Evolutionary conservation across 2,329 filamentous ascomycete genomes (phyloP), one percentile per base, ranked within the genome.

Genomic region (Botrytis galanthina): DNA sequence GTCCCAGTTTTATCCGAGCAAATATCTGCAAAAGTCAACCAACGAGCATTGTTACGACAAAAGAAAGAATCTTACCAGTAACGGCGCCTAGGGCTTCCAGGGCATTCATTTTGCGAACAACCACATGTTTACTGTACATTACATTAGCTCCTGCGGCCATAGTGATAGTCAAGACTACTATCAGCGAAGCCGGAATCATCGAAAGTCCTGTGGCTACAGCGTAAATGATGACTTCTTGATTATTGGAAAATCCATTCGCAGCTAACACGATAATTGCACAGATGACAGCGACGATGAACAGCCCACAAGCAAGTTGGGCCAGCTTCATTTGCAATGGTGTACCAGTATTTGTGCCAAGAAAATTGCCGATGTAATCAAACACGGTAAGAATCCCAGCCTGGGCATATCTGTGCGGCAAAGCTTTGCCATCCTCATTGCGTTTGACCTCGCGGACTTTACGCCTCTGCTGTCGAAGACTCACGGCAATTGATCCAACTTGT

Each of bases 1-100:
- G 90, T 92, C 7, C 92, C 92, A 0, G 92, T 94, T 83, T 93
- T 94, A 80, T 94, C 92, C 0, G 91, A 93, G 80, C 92, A 93
- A 64, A 94, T 90, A 83, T 44, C 75, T 77, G 39, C 29, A 57
- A 22, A 48, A 57, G 18, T 48, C 72, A 69, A 62, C 84, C 85
- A 44, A 86, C 80, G 9, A 86, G 89, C 44, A 32, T 44, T 10
- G 44, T 4, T 35, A 26, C 39, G 44, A 59, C 32, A 44, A 51
- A 29, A 37, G 44, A 10, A 18, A 44, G 29, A 18, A n/a, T 88
- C 76, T 88, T 87, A 78, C 87, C 85, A 46, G 86, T 88, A 42
- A 89, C 87, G 60, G 84, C 87, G 37, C 87, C 87, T 16, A 89
- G 81, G 7, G 87, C 86, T 78, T 89, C 87, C 7, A 88, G 79